These are phyloP conservation scores for Talaromyces islandicus DNA, from an alignment of 2,329 filamentous ascomycete species.

Conservation along the genomic window DNA sequence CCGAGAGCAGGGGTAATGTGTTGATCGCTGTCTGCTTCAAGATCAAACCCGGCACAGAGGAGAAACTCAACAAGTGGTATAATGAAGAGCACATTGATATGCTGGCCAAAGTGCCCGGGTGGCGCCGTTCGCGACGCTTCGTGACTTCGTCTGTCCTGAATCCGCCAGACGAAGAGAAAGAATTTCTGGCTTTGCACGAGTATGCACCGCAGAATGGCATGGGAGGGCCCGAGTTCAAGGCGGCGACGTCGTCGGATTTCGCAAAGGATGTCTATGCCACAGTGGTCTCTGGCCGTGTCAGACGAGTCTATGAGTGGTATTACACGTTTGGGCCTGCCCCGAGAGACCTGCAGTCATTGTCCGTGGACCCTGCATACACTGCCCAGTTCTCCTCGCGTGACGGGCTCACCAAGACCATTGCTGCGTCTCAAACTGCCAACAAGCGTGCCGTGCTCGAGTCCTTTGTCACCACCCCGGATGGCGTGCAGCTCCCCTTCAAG, in stretches of 20 bases:
- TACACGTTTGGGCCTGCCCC: slow-evolving; percentile 74
- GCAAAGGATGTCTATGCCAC: slow-evolving; percentile 53
- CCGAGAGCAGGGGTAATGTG: slow-evolving; percentile 54
- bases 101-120: slow-evolving; percentile 69
- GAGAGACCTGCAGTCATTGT: slow-evolving; percentile 58
- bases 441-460: slow-evolving; percentile 56
- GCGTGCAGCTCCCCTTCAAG: slow-evolving; percentile 63
- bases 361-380: slow-evolving; percentile 37
- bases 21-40: slow-evolving; percentile 58
- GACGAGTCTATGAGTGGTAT: slow-evolving; percentile 64
- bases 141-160: slow-evolving; percentile 58
- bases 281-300: slow-evolving; percentile 51
- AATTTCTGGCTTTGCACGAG: slow-evolving; percentile 66
- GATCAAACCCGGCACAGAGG: slow-evolving; percentile 51
- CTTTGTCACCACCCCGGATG: slow-evolving; percentile 62
- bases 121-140: slow-evolving; percentile 68
- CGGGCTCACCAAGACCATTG: slow-evolving; percentile 50
- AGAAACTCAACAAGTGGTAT: slow-evolving; percentile 64
- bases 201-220: slow-evolving; percentile 63
- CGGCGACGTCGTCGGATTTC: slow-evolving; percentile 59
- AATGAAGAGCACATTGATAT: slow-evolving; percentile 67
- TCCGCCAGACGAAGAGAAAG: slow-evolving; percentile 44
- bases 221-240: slow-evolving; percentile 57
- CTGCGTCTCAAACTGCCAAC: slow-evolving; percentile 31
- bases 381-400: slow-evolving; percentile 53